A percentile compares a stretch with the other conserved stretches of the same genome.
Conservation (phyloP, 2,329 filamentous ascomycete species). For the Fusarium sp. region DNA sequence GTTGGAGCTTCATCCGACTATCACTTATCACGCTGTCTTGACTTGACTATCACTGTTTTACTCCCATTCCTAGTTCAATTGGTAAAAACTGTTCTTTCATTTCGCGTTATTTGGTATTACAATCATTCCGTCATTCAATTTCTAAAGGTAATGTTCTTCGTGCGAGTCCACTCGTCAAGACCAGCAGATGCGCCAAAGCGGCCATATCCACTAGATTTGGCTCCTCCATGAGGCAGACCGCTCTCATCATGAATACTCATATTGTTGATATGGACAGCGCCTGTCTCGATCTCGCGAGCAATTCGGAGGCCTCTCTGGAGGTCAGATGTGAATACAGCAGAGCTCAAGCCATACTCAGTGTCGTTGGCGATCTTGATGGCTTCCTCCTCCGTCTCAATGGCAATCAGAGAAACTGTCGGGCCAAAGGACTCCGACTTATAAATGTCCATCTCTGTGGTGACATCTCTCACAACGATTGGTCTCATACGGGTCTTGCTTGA, state of each 20-base stretch:
- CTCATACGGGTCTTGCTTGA: slow-evolving; percentile 57
- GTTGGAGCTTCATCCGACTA: background rate
- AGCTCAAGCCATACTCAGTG: slow-evolving; percentile 78
- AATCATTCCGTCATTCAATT: slow-evolving; percentile 36
- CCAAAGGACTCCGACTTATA: slow-evolving; percentile 82
- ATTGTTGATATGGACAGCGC: slow-evolving; percentile 73
- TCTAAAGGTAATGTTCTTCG: slow-evolving; percentile 70
- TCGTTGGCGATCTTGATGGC: slow-evolving; percentile 81
- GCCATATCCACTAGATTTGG: slow-evolving; percentile 71
- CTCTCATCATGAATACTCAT: slow-evolving; percentile 74
- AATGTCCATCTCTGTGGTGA: slow-evolving; percentile 73
- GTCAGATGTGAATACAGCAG: slow-evolving; percentile 78
- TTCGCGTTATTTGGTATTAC: background rate
- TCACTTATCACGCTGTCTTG: rapidly evolving
- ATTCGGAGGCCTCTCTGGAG: slow-evolving; percentile 67
- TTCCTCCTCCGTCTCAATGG: slow-evolving; percentile 74
- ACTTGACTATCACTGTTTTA: too few relatives aligned
- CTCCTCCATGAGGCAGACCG: slow-evolving; percentile 71
- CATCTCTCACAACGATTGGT: slow-evolving; percentile 73
- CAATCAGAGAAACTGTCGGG: slow-evolving; percentile 74
- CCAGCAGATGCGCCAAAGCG: slow-evolving; percentile 65
- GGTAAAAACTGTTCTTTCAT: background rate
- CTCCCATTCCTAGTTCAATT: too few relatives aligned
- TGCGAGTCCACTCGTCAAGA: slow-evolving; percentile 69
- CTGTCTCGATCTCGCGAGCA: slow-evolving; percentile 72